Evolutionary conservation across 495 filamentous ascomycete genomes (phyloP), one percentile per base, ranked within the genome.

Genomic region (Neurospora intermedia): DNA sequence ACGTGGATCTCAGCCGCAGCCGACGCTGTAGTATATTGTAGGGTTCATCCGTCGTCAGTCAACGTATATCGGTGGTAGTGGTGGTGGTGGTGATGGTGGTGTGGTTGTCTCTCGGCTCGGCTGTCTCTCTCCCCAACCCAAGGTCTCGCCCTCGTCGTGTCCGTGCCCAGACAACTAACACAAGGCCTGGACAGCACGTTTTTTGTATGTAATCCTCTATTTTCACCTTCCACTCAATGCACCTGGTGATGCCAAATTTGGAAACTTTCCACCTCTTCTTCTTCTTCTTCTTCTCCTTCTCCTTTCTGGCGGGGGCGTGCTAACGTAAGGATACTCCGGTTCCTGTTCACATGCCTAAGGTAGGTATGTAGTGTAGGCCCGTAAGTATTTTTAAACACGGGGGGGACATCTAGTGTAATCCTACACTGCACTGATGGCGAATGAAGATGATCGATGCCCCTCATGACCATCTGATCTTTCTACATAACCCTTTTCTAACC

Each of bases 221-320:
- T 31, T 46, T 59, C 45, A 13, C 6, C 46, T 7, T 27, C 46
- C 39, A n/a, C n/a, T n/a, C n/a, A 11, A 9, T 40, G 39, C 39
- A 40, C 39, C 39, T 27, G 70, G 70, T 70, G 72, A 72, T 71
- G 38, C 41, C 45, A 42, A 27, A 62, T 48, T 45, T 71, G 70
- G 40, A 71, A 71, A 45, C 41, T 71, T 71, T 11, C 10, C 3
- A n/a, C n/a, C n/a, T n/a, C 41, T 18, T 71, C 70, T 11, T 31
- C 31, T 54, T 9, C 41, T 31, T 71, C 70, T 11, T 31, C 31
- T 54, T 9, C 40, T 71, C 0, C 35, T 38, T 38, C 35, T 38
- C 35, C 35, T 38, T 38, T 38, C 35, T 6, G 35, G 35, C 35
- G 35, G 23, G 13, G 23, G 23, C 23, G 54, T 6, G 54, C 15